A percentile compares a stretch with the other conserved stretches of the same genome.
These are phyloP conservation scores for Raffaelea albimanens DNA, from an alignment of 2,329 filamentous ascomycete species.

Conservation along the genomic window DNA sequence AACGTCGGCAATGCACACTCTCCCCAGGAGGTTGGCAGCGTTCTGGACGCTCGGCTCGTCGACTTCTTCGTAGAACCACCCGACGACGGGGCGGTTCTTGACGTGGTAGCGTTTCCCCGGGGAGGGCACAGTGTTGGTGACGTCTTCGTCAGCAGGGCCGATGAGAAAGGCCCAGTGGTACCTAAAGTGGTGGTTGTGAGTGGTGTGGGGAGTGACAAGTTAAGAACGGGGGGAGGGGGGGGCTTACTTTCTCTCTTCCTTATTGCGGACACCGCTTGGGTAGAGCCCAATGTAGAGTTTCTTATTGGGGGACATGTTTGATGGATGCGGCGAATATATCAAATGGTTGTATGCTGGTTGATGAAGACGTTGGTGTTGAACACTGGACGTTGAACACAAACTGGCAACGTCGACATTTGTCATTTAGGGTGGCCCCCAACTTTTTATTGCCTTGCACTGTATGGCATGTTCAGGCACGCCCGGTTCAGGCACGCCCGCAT, in stretches of 20 bases:
- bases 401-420: too few species aligned
- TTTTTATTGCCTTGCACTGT: too few species aligned
- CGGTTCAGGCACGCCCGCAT: too few species aligned
- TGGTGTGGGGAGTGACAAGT: too few species aligned
- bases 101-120: constrained; percentile 23
- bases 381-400: too few species aligned
- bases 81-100: constrained; percentile 15
- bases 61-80: constrained; percentile 21
- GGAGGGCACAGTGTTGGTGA: background rate
- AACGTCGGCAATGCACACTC: constrained; percentile 29
- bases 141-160: background rate
- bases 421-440: too few species aligned
- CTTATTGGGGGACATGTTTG: background rate
- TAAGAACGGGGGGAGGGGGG: background rate
- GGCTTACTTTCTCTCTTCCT: background rate
- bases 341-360: too few species aligned
- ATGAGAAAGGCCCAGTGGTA: background rate
- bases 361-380: too few species aligned
- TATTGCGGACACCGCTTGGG: background rate
- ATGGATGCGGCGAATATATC: too few species aligned
- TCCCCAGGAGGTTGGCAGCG: constrained; percentile 24
- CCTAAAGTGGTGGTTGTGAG: background rate
- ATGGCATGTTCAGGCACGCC: too few species aligned
- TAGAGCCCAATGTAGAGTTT: background rate
- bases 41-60: constrained; percentile 10